phyloP scores from a whole-genome alignment of 1,284 basidiomycete species.

The Papiliotrema nemorosa region DNA sequence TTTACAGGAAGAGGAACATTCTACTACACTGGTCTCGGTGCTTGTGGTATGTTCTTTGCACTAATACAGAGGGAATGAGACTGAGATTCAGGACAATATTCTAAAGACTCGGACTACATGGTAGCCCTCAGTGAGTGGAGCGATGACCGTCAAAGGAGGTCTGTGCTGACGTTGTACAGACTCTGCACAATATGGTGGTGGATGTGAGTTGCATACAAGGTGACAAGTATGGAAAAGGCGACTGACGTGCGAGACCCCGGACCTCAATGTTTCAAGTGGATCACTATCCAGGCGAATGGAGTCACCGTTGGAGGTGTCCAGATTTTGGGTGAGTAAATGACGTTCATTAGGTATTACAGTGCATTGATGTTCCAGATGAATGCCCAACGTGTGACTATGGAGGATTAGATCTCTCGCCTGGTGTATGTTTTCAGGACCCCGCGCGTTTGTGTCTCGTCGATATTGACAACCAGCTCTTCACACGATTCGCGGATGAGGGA shows the following conservation, averaged over 20 bases:
- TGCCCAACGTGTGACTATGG: conserved; percentile 40
- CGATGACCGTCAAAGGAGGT: neutral
- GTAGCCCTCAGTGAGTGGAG: conserved; percentile 23
- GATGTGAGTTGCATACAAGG: conserved; percentile 17
- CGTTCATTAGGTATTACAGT: no score
- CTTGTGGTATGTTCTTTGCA: conserved; percentile 28
- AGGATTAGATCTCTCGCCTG: conserved; percentile 54
- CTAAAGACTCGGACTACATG: conserved; percentile 22
- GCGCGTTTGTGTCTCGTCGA: neutral
- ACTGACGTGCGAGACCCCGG: conserved; percentile 32
- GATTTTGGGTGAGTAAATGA: conserved; percentile 51
- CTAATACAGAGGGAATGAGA: no score
- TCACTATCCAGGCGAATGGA: conserved; percentile 55
- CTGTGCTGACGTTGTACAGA: conserved; percentile 5
- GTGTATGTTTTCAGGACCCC: conserved; percentile 11
- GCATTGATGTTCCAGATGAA: conserved; percentile 27
- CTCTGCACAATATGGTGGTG: conserved; percentile 33
- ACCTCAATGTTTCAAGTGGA: conserved; percentile 53
- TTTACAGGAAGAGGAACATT: conserved; percentile 18
- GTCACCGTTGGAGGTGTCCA: conserved; percentile 51
- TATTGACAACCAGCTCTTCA: conserved; percentile 48
- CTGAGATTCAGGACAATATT: no score
- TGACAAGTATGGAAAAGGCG: neutral
- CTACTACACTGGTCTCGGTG: conserved; percentile 29
- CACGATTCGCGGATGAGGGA: conserved; percentile 45